phyloP scores from a whole-genome alignment of 768 basidiomycete species.

The Amanita pallidorosea region DNA sequence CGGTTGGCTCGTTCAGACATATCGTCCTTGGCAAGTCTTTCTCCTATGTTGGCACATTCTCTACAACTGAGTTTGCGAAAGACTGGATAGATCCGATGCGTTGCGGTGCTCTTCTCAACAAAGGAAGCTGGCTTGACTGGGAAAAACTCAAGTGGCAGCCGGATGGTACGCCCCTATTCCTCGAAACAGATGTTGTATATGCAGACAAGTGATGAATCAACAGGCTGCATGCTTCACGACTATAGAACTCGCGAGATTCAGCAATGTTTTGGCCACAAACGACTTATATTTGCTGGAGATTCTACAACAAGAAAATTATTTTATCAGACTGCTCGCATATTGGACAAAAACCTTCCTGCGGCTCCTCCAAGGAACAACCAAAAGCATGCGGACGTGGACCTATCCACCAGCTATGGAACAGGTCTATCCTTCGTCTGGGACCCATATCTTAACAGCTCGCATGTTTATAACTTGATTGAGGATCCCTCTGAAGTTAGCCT shows the following conservation, averaged over 20 bases:
- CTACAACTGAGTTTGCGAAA: slow-evolving; percentile 15
- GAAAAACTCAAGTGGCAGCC: slow-evolving; percentile 76
- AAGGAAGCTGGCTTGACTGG: slow-evolving; percentile 72
- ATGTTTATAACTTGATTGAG: slow-evolving; percentile 33
- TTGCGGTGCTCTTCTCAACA: slow-evolving; percentile 59
- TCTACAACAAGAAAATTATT: slow-evolving; percentile 74
- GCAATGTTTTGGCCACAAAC: slow-evolving; percentile 45
- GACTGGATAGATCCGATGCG: slow-evolving; percentile 66
- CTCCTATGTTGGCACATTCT: neutral
- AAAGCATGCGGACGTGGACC: slow-evolving; percentile 59
- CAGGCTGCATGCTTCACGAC: slow-evolving; percentile 72
- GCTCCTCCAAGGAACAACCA: slow-evolving; percentile 41
- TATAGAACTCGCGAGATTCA: slow-evolving; percentile 47
- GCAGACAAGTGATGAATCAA: neutral
- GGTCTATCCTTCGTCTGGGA: slow-evolving; percentile 70
- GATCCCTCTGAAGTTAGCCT: slow-evolving; percentile 4
- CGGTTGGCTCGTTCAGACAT: slow-evolving; percentile 32
- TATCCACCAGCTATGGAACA: slow-evolving; percentile 34
- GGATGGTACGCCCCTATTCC: slow-evolving; percentile 40
- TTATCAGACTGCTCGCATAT: slow-evolving; percentile 55
- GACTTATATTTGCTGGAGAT: slow-evolving; percentile 75
- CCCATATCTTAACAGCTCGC: slow-evolving; percentile 71
- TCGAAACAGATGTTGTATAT: neutral
- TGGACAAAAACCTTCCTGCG: slow-evolving; percentile 48
- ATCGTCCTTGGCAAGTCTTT: slow-evolving; percentile 28